Conservation (phyloP, 495 filamentous ascomycete genomes). For the Schizothecium vesticola region DNA sequence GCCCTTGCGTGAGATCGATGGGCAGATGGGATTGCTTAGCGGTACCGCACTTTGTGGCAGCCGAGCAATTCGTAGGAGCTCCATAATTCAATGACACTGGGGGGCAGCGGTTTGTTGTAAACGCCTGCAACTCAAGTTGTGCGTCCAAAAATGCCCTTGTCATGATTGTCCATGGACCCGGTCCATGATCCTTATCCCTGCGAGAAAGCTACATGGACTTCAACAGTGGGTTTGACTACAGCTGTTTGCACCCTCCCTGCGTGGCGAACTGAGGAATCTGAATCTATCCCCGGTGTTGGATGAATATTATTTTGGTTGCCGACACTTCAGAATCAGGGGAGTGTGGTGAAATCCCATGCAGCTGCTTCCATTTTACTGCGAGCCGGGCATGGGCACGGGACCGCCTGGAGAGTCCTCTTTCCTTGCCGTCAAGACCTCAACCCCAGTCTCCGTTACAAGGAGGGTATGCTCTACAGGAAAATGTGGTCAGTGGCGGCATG, state of each 20-base stretch:
- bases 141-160: neutral
- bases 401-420: constrained; percentile 79
- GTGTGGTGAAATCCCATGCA: no score
- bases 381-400: constrained; percentile 59
- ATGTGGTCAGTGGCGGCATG: neutral
- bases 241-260: neutral
- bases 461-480: constrained; percentile 72
- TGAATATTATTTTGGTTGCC: neutral
- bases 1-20: neutral
- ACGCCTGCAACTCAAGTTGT: neutral
- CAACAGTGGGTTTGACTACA: neutral
- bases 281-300: neutral
- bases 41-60: neutral
- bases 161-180: neutral
- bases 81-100: neutral
- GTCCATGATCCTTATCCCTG: neutral
- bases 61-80: neutral
- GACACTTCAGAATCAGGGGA: neutral
- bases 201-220: neutral
- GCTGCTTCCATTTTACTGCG: neutral
- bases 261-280: neutral
- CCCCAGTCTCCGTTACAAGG: constrained; percentile 86
- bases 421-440: constrained; percentile 88
- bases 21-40: neutral
- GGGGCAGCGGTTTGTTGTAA: neutral